These are phyloP conservation scores for Zostera marina DNA, from an alignment of 116 monocot species.

Conservation along the genomic window DNA sequence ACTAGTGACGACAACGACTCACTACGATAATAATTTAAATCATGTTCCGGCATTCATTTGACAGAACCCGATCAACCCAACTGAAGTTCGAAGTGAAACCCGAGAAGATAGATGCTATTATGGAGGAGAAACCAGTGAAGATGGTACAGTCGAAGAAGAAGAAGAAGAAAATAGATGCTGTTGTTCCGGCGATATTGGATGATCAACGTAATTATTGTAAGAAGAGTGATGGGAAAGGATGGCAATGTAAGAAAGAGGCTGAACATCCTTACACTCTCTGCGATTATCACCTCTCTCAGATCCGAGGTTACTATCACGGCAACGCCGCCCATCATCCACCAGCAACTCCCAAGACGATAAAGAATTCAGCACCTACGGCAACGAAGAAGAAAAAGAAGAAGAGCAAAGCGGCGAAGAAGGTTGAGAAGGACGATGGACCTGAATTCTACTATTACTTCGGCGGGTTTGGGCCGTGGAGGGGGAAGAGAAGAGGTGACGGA, in stretches of 20 bases:
- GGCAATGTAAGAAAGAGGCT: conserved; percentile 43
- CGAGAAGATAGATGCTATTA: background rate
- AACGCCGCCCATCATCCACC: background rate
- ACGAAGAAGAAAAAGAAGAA: conserved; percentile 7
- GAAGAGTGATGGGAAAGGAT: conserved; percentile 48
- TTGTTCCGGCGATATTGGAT: background rate
- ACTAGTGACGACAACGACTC: too few relatives aligned
- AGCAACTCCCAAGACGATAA: background rate
- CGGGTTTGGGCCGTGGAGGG: conserved; percentile 38
- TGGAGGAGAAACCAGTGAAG: background rate
- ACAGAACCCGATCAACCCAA: conserved; percentile 4
- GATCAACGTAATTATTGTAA: conserved; percentile 13
- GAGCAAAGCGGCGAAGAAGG: background rate
- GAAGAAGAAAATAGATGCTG: conserved; percentile 3
- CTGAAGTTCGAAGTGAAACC: background rate
- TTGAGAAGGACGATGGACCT: background rate
- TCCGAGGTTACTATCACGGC: conserved; percentile 22
- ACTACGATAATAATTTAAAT: background rate
- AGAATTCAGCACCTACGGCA: background rate
- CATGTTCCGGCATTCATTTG: background rate
- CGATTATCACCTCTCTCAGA: conserved; percentile 32
- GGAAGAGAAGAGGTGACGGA: conserved; percentile 25
- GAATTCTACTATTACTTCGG: conserved; percentile 49
- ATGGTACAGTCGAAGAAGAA: background rate
- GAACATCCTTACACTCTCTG: conserved; percentile 24